Percentiles rank a stretch among this genome's conserved stretches.
Conservation (phyloP, 1,284 basidiomycete genomes). For the Ceratobasidium sp. region DNA sequence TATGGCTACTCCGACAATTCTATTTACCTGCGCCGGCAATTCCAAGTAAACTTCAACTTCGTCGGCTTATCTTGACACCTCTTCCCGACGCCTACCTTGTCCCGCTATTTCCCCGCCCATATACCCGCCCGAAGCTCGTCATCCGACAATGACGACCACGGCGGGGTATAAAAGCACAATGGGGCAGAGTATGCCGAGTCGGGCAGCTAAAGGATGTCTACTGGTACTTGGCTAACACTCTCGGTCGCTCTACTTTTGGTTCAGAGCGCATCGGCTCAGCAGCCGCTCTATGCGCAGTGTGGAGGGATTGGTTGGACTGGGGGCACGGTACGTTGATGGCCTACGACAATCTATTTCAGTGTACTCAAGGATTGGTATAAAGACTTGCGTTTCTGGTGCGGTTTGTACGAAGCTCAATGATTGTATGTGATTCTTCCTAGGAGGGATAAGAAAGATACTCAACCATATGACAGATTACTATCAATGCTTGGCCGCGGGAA, state of each 20-base stretch:
- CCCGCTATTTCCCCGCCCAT: slow-evolving; percentile 39
- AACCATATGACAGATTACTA: slow-evolving; percentile 26
- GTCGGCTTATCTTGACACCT: slow-evolving; percentile 4
- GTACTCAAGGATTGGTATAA: neutral
- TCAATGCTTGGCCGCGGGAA: slow-evolving; percentile 40
- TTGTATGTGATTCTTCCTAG: slow-evolving; percentile 13
- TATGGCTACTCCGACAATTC: neutral
- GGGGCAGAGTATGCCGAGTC: neutral
- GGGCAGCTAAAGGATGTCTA: slow-evolving; percentile 9
- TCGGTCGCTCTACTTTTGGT: slow-evolving; percentile 18
- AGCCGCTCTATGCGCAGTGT: slow-evolving; percentile 34
- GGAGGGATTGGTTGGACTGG: slow-evolving; percentile 34
- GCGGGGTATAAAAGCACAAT: slow-evolving; percentile 1
- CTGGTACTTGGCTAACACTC: slow-evolving; percentile 6
- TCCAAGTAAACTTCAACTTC: neutral
- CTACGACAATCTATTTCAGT: neutral
- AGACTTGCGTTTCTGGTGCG: slow-evolving; percentile 36
- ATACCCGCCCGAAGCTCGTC: slow-evolving; percentile 30
- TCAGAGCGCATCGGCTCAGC: slow-evolving; percentile 24
- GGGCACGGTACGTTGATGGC: slow-evolving; percentile 19
- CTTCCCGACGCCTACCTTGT: slow-evolving; percentile 15
- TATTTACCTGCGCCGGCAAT: neutral
- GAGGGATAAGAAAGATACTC: neutral
- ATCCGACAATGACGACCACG: slow-evolving; percentile 1
- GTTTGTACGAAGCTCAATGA: slow-evolving; percentile 38